Percentiles rank a stretch among this genome's conserved stretches.
Evolutionary conservation across 2,329 filamentous ascomycete species (phyloP).

Genomic region (Dactylonectria estremocensis): DNA sequence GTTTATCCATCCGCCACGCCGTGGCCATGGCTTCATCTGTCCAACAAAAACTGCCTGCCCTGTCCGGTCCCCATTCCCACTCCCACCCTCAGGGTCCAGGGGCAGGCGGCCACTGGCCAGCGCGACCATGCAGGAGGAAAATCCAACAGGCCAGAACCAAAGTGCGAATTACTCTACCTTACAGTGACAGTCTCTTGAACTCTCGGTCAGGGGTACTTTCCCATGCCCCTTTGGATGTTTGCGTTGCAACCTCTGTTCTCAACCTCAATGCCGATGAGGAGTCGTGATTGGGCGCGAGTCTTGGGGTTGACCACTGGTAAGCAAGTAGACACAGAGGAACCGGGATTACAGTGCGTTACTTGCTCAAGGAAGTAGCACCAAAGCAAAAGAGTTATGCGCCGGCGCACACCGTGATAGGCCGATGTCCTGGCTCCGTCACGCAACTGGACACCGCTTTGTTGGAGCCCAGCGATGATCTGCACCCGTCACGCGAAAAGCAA

Average conservation of each 20-base stretch:
- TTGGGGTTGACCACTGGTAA: constrained; percentile 12
- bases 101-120: constrained; percentile 20
- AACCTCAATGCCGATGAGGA: constrained; percentile 15
- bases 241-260: constrained; percentile 16
- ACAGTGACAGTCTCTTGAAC: constrained; percentile 13
- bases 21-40: constrained; percentile 9
- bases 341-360: background rate
- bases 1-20: constrained; percentile 7
- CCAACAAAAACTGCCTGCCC: constrained; percentile 9
- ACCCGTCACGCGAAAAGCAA: constrained; percentile 28
- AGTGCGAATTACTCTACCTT: background rate
- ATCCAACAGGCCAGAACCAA: background rate
- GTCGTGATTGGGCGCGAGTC: constrained; percentile 25
- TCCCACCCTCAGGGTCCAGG: constrained; percentile 29
- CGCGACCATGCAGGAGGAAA: background rate
- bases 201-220: constrained; percentile 6
- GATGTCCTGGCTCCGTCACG: constrained; percentile 24
- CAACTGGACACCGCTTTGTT: constrained; percentile 44
- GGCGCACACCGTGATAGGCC: constrained; percentile 24
- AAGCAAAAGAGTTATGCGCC: constrained; percentile 16
- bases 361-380: constrained; percentile 20
- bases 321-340: too few relatives aligned
- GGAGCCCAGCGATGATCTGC: constrained; percentile 43
- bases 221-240: constrained; percentile 8
- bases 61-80: constrained; percentile 18